Conservation (phyloP, 768 basidiomycete genomes). For the Xerocomellus amylosporus region DNA sequence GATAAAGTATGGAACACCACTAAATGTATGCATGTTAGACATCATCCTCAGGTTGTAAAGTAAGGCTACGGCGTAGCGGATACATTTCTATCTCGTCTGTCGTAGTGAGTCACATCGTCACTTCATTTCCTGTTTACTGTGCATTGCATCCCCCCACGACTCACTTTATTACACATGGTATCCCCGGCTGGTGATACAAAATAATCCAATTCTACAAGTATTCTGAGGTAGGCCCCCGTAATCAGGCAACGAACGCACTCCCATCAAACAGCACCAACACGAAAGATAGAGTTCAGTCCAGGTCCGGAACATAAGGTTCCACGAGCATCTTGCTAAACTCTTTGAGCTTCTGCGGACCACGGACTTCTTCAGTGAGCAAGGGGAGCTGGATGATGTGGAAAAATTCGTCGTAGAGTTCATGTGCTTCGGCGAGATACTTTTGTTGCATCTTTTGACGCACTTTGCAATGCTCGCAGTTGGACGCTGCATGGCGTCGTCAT, state of each 20-base stretch:
- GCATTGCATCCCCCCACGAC: not conserved
- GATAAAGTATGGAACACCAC: not conserved
- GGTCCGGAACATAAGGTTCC: conserved; percentile 62
- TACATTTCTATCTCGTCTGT: too few relatives aligned
- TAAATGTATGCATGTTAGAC: not conserved
- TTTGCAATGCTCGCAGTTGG: conserved; percentile 92
- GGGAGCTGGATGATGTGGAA: conserved; percentile 97
- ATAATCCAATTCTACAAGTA: conserved; percentile 8
- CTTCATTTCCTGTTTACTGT: not conserved
- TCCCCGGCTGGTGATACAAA: conserved; percentile 5
- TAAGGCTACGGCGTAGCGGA: too few relatives aligned
- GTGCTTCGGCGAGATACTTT: conserved; percentile 94
- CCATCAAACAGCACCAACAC: not conserved
- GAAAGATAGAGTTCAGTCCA: conserved; percentile 8
- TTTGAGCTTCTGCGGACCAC: conserved; percentile 90
- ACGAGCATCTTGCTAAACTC: conserved; percentile 93
- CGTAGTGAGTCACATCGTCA: not conserved
- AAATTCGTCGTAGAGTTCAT: conserved; percentile 96
- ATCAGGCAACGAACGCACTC: not conserved
- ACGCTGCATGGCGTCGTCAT: conserved; percentile 45
- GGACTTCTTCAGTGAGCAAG: conserved; percentile 92
- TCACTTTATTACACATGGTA: conserved; percentile 9
- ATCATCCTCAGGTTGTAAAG: too few relatives aligned
- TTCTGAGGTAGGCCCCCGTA: not conserved
- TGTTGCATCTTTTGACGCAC: conserved; percentile 98